Conservation (phyloP, 164 flowering plant genomes). For the Magnolia sinica region DNA sequence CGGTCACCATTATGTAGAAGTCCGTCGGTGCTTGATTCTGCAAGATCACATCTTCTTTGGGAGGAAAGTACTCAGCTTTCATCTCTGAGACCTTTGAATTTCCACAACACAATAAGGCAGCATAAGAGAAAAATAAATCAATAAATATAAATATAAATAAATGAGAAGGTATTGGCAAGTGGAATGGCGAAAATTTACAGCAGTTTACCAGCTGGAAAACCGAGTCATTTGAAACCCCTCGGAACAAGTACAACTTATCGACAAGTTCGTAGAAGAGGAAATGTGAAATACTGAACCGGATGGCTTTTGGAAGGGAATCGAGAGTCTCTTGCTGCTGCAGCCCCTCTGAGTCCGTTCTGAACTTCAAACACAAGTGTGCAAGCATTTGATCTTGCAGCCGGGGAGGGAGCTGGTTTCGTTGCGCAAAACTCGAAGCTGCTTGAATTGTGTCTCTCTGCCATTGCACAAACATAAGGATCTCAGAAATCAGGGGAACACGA, state of each 20-base stretch:
- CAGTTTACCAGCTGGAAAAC: slow-evolving; percentile 79
- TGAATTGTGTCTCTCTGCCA: slow-evolving; percentile 85
- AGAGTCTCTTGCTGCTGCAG: slow-evolving; percentile 88
- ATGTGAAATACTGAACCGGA: slow-evolving; percentile 82
- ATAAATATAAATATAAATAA: neutral
- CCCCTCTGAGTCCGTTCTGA: slow-evolving; percentile 87
- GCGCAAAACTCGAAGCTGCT: slow-evolving; percentile 89
- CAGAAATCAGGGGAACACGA: neutral
- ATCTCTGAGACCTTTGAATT: slow-evolving; percentile 77
- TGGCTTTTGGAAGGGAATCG: slow-evolving; percentile 89
- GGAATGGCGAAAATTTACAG: neutral
- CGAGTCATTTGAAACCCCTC: slow-evolving; percentile 80
- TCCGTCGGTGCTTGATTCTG: slow-evolving; percentile 98
- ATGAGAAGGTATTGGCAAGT: neutral
- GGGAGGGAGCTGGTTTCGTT: slow-evolving; percentile 64
- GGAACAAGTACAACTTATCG: slow-evolving; percentile 74
- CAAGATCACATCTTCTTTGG: slow-evolving; percentile 91
- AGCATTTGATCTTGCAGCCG: slow-evolving; percentile 93
- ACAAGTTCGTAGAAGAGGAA: slow-evolving; percentile 73
- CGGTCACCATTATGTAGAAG: slow-evolving; percentile 75
- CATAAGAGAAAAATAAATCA: no score
- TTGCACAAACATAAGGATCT: neutral
- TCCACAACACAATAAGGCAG: neutral
- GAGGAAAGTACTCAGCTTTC: slow-evolving; percentile 93
- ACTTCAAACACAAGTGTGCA: slow-evolving; percentile 87